These are phyloP conservation scores for Amphicarpaea edgeworthii DNA, from an alignment of 306 rosid genomes.

Conservation along the genomic window DNA sequence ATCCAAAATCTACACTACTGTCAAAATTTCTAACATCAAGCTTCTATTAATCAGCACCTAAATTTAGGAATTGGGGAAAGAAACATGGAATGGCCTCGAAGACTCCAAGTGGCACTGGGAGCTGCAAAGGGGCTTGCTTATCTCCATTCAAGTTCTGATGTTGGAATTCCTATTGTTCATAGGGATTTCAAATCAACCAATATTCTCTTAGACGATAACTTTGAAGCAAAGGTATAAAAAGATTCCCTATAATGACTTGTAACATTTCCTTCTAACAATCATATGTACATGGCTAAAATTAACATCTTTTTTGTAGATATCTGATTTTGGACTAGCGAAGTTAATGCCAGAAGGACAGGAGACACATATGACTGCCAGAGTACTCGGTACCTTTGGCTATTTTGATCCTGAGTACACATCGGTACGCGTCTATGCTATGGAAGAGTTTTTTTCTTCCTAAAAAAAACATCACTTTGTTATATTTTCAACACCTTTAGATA, in stretches of 20 bases:
- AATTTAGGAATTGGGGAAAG: slow-evolving; percentile 68
- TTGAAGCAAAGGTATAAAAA: slow-evolving; percentile 77
- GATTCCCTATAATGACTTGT: not conserved
- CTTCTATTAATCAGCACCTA: slow-evolving; percentile 37
- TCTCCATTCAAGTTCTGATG: slow-evolving; percentile 78
- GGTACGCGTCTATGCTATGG: slow-evolving; percentile 54
- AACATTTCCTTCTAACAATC: slow-evolving; percentile 21
- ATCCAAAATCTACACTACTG: slow-evolving; percentile 28
- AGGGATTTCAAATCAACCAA: slow-evolving; percentile 94
- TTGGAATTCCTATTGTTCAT: slow-evolving; percentile 90
- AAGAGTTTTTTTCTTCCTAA: too few species aligned
- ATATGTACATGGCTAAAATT: slow-evolving; percentile 18
- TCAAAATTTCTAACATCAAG: not conserved
- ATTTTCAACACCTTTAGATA: slow-evolving; percentile 4
- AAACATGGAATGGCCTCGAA: slow-evolving; percentile 81
- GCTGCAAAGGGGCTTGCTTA: slow-evolving; percentile 93
- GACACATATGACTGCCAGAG: slow-evolving; percentile 78
- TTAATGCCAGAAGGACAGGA: slow-evolving; percentile 96
- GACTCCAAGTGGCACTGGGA: slow-evolving; percentile 89
- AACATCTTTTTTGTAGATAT: slow-evolving; percentile 58
- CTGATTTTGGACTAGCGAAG: slow-evolving; percentile 97
- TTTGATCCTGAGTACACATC: slow-evolving; percentile 97
- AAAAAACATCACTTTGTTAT: not conserved
- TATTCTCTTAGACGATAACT: slow-evolving; percentile 77
- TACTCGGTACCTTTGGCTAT: slow-evolving; percentile 95